phyloP scores from a whole-genome alignment of 164 flowering plant genomes.

The Protea cynaroides region DNA sequence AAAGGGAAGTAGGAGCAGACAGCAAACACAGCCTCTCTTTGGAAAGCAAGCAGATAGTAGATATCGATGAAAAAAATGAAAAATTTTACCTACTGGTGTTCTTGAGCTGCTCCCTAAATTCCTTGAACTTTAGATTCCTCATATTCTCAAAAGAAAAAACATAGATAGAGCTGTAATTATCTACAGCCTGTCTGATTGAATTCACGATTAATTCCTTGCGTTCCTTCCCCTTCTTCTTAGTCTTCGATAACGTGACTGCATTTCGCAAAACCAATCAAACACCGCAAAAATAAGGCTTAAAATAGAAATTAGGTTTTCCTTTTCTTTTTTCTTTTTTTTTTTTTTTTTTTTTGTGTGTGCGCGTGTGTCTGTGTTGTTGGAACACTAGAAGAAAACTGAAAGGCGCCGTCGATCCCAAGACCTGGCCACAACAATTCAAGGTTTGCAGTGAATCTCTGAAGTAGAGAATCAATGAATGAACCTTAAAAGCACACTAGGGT shows the following conservation, averaged over 20 bases:
- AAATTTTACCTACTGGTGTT: conserved; percentile 56
- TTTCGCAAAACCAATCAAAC: background rate
- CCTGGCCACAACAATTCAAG: background rate
- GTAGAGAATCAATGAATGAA: background rate
- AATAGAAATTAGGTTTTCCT: no score
- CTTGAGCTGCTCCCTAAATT: conserved; percentile 75
- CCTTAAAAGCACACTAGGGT: background rate
- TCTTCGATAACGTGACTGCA: conserved; percentile 84
- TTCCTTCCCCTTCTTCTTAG: conserved; percentile 90
- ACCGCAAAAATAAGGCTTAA: background rate
- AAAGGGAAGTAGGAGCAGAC: background rate
- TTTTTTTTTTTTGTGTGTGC: no score
- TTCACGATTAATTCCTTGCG: conserved; percentile 66
- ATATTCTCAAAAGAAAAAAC: conserved; percentile 84
- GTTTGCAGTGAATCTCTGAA: background rate
- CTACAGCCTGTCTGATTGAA: conserved; percentile 63
- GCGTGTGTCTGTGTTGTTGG: no score
- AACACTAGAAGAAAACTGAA: background rate
- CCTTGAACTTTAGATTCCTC: conserved; percentile 89
- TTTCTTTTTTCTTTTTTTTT: no score
- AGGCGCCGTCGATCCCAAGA: background rate
- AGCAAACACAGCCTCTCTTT: no score
- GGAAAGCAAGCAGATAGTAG: background rate
- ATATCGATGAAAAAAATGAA: background rate
- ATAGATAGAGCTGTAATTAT: conserved; percentile 48